phyloP scores from a whole-genome alignment of 2,329 filamentous ascomycete genomes.

The Venturia pyrina region DNA sequence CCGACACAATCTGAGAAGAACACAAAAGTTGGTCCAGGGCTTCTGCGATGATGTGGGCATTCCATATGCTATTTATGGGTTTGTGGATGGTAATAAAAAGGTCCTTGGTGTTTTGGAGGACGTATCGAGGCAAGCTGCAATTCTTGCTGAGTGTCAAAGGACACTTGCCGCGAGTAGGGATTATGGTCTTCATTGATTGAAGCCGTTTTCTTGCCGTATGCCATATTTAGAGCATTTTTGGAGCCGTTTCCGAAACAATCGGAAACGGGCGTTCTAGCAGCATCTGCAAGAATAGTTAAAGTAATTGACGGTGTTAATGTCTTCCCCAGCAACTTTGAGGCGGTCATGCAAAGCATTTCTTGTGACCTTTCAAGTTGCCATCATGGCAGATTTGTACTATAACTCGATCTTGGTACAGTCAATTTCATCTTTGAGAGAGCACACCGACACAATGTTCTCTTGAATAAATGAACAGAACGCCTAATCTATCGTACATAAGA shows the following conservation, averaged over 20 bases:
- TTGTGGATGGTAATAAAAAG: constrained; percentile 52
- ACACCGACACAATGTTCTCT: too few relatives aligned
- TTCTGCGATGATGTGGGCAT: constrained; percentile 57
- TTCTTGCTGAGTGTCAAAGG: constrained; percentile 46
- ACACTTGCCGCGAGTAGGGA: constrained; percentile 22
- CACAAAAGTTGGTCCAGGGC: constrained; percentile 49
- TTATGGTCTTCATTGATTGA: constrained; percentile 4
- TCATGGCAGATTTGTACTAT: too few relatives aligned
- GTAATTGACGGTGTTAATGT: not conserved
- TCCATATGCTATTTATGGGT: constrained; percentile 51
- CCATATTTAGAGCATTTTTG: not conserved
- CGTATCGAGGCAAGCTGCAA: constrained; percentile 50
- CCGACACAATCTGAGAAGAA: constrained; percentile 54
- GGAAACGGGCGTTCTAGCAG: not conserved
- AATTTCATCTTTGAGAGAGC: too few relatives aligned
- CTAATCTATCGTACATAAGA: too few relatives aligned
- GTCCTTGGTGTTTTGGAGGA: constrained; percentile 46
- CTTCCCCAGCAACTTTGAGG: not conserved
- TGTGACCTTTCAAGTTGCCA: too few relatives aligned
- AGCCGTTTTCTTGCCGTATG: not conserved
- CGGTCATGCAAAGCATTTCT: too few relatives aligned
- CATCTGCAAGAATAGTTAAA: not conserved
- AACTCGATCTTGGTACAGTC: too few relatives aligned
- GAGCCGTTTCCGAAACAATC: not conserved
- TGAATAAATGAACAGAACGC: too few relatives aligned